phyloP scores from a whole-genome alignment of 306 rosid genomes.

The Quillaja saponaria region DNA sequence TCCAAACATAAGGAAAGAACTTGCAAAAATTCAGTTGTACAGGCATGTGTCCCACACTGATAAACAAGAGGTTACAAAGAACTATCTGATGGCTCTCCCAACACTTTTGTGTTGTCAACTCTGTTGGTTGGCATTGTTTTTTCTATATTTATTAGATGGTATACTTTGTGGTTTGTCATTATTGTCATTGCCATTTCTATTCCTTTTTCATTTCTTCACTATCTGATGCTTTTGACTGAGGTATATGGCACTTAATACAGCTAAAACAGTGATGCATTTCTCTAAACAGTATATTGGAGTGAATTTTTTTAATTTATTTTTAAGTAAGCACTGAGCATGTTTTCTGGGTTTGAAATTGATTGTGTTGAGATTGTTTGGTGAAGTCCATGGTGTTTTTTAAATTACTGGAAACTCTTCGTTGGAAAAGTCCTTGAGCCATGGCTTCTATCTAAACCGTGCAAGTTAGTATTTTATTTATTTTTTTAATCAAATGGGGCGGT shows the following conservation, averaged over 20 bases:
- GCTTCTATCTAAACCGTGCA: conserved; percentile 20
- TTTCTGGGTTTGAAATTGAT: conserved; percentile 38
- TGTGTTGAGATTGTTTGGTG: conserved; percentile 18
- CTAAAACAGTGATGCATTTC: conserved; percentile 32
- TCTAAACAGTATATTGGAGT: conserved; percentile 24
- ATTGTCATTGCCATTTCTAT: not conserved
- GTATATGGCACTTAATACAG: conserved; percentile 40
- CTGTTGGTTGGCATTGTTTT: not conserved
- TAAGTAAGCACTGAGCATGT: conserved; percentile 44
- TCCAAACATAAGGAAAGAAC: too few species aligned
- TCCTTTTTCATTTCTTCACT: conserved; percentile 38
- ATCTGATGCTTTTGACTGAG: conserved; percentile 32
- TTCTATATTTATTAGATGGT: not conserved
- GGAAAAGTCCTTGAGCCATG: conserved; percentile 27
- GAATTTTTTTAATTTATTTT: conserved; percentile 31
- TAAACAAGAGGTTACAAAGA: too few species aligned
- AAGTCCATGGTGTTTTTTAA: conserved; percentile 30
- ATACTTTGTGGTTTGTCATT: not conserved
- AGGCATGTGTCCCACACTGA: too few species aligned
- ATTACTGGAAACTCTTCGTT: conserved; percentile 17
- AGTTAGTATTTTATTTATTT: conserved; percentile 18
- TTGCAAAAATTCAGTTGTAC: too few species aligned
- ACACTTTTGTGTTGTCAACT: not conserved
- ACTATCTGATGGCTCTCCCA: not conserved
- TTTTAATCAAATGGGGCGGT: conserved; percentile 8